Evolutionary conservation across 164 flowering plant genomes (phyloP).

Genomic region (Nymphaea thermarum): DNA sequence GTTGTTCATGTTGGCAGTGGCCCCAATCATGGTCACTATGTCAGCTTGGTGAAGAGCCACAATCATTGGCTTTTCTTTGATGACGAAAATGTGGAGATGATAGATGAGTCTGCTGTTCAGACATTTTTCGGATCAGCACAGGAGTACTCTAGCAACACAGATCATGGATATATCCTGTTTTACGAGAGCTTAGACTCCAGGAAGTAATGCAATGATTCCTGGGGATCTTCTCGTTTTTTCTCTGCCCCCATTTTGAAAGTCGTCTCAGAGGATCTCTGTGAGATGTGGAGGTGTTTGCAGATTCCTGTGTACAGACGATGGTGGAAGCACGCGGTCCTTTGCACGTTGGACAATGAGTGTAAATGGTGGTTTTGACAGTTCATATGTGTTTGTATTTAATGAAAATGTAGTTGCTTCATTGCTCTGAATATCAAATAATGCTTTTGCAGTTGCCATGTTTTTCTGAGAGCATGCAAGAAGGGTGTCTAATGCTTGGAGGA

Average conservation of each 20-base stretch:
- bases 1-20: conserved; percentile 98
- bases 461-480: too few species aligned
- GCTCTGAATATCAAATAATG: too few species aligned
- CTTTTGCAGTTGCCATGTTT: too few species aligned
- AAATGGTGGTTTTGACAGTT: background rate
- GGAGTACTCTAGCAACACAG: conserved; percentile 94
- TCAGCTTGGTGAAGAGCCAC: conserved; percentile 97
- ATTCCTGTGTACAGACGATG: background rate
- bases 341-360: background rate
- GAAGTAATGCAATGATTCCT: background rate
- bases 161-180: conserved; percentile 96
- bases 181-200: conserved; percentile 44
- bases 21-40: conserved; percentile 98
- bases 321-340: background rate
- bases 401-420: background rate
- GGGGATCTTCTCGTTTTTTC: background rate
- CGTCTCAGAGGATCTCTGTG: background rate
- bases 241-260: background rate
- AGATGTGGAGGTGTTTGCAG: background rate
- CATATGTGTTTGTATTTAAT: background rate
- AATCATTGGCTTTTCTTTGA: conserved; percentile 98
- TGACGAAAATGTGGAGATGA: conserved; percentile 84
- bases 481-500: too few species aligned
- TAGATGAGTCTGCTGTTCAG: conserved; percentile 87
- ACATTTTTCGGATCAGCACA: conserved; percentile 98